Conservation (phyloP, 495 filamentous ascomycete species). For the Neurospora sp. region DNA sequence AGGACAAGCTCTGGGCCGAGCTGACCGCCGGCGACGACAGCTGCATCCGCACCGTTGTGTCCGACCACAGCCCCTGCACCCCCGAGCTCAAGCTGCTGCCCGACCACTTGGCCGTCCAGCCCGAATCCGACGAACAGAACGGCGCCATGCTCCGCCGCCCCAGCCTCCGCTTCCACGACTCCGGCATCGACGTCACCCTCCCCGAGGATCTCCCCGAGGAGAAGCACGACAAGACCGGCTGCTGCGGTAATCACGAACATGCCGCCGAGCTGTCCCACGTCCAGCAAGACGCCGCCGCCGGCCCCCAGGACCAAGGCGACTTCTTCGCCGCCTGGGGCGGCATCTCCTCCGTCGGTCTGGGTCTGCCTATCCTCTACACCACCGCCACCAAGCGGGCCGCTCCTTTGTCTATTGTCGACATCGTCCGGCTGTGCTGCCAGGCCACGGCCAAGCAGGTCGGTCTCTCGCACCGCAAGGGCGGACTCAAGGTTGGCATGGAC, state of each 20-base stretch:
- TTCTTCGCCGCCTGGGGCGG: constrained; percentile 97
- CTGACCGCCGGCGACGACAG: constrained; percentile 52
- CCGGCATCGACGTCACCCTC: constrained; percentile 35
- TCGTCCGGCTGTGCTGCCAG: constrained; percentile 72
- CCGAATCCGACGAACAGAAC: constrained; percentile 8
- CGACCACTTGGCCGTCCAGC: constrained; percentile 37
- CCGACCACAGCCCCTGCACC: constrained; percentile 93
- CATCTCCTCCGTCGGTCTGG: constrained; percentile 86
- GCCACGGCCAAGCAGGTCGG: constrained; percentile 92
- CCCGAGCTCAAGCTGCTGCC: constrained; percentile 88
- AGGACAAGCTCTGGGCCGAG: constrained; percentile 82
- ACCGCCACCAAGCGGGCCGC: constrained; percentile 50
- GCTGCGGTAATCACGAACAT: background rate
- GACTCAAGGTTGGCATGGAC: constrained; percentile 74
- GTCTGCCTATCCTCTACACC: constrained; percentile 85
- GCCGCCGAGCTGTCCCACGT: background rate
- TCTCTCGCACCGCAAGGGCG: constrained; percentile 71
- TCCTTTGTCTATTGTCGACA: constrained; percentile 51
- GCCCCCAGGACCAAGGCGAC: constrained; percentile 44
- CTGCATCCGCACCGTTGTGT: constrained; percentile 90
- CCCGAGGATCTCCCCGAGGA: constrained; percentile 18
- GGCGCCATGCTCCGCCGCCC: constrained; percentile 12
- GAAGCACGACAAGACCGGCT: background rate
- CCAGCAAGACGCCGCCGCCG: background rate
- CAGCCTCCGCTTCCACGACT: constrained; percentile 29